Conservation (phyloP, 2,329 filamentous ascomycete genomes). For the Helminthosporium solani region DNA sequence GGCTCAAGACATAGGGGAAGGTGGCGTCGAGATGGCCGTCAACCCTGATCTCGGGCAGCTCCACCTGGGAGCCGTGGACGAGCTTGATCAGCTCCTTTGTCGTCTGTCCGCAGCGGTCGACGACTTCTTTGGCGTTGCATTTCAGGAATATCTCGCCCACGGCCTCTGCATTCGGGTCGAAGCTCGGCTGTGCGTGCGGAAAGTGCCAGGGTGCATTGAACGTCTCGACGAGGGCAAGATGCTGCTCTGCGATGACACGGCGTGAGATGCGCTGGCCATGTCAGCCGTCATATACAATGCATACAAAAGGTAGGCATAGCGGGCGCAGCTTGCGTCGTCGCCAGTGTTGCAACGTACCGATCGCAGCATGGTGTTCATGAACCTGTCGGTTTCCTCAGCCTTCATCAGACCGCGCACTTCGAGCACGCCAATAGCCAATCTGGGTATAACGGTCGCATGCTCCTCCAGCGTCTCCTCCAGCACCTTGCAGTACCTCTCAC, state of each 20-base stretch:
- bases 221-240: conserved; percentile 90
- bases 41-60: conserved; percentile 78
- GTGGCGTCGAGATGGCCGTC: conserved; percentile 84
- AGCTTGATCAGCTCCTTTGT: conserved; percentile 72
- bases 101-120: conserved; percentile 76
- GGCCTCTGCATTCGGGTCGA: conserved; percentile 70
- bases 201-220: conserved; percentile 91
- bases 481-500: conserved; percentile 80
- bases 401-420: conserved; percentile 84
- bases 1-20: conserved; percentile 94
- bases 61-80: conserved; percentile 69
- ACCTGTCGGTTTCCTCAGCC: conserved; percentile 78
- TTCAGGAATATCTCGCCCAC: conserved; percentile 94
- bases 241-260: conserved; percentile 95
- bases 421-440: conserved; percentile 89
- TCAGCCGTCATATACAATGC: conserved; percentile 9
- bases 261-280: conserved; percentile 76
- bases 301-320: accelerated
- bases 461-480: conserved; percentile 79
- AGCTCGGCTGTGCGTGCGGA: conserved; percentile 66
- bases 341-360: too few relatives aligned
- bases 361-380: conserved; percentile 91
- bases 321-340: too few relatives aligned
- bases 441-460: conserved; percentile 90
- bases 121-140: conserved; percentile 86